These are phyloP conservation scores for Nepenthes gracilis DNA, from an alignment of 148 eudicot species.

Conservation along the genomic window DNA sequence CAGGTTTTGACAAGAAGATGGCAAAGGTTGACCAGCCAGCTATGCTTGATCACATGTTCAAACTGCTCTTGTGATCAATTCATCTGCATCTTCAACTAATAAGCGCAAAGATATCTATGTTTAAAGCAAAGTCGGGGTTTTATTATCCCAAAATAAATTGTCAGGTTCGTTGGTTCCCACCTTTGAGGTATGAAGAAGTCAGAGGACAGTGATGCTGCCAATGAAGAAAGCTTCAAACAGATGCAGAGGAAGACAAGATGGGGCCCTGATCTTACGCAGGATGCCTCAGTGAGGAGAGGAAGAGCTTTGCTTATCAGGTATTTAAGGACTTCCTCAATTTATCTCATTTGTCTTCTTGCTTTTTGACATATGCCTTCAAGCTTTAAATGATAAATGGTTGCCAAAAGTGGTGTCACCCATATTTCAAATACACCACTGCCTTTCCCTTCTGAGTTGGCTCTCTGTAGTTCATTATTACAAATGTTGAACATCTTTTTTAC, in stretches of 20 bases:
- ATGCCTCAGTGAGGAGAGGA: slow-evolving; percentile 59
- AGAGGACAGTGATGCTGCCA: slow-evolving; percentile 31
- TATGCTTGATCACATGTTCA: slow-evolving; percentile 14
- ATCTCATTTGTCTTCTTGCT: background rate
- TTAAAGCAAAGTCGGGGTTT: slow-evolving; percentile 70
- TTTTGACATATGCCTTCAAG: background rate
- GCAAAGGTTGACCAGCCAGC: slow-evolving; percentile 29
- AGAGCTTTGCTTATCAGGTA: slow-evolving; percentile 96
- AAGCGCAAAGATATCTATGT: slow-evolving; percentile 48
- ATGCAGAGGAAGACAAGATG: slow-evolving; percentile 82
- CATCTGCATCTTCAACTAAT: slow-evolving; percentile 35
- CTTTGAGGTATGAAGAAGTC: slow-evolving; percentile 49
- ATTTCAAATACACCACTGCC: too few relatives aligned
- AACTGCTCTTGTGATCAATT: slow-evolving; percentile 15
- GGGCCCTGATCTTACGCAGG: slow-evolving; percentile 80
- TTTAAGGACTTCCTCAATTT: background rate
- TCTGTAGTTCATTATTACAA: background rate
- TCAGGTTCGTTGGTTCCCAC: slow-evolving; percentile 86
- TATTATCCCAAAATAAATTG: slow-evolving; percentile 90
- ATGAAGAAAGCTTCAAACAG: slow-evolving; percentile 45
- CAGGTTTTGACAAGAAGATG: too few relatives aligned
- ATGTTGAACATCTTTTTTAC: background rate
- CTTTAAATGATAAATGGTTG: too few relatives aligned
- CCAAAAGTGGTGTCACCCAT: too few relatives aligned
- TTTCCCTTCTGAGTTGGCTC: too few relatives aligned